Evolutionary conservation across 129 eudicot genomes (phyloP).

Genomic region (Solidago caesia): DNA sequence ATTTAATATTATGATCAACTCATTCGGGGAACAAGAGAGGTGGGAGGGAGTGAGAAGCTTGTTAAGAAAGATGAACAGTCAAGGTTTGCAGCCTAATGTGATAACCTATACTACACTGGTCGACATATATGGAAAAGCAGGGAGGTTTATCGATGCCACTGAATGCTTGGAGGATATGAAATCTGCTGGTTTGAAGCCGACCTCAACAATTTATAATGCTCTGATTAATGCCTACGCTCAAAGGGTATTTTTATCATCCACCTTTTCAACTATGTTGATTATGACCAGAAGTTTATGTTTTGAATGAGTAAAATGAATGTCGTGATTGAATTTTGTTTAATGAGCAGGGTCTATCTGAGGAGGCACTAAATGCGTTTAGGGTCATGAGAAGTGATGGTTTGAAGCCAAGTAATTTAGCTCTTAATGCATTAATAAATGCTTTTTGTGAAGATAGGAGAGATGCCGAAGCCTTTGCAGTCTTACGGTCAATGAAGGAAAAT

Average conservation of each 20-base stretch:
- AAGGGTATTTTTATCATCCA: conserved; percentile 52
- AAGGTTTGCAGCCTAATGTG: conserved; percentile 75
- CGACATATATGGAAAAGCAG: conserved; percentile 77
- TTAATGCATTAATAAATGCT: conserved; percentile 89
- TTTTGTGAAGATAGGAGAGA: conserved; percentile 96
- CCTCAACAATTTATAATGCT: conserved; percentile 95
- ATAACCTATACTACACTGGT: conserved; percentile 86
- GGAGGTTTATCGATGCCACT: conserved; percentile 82
- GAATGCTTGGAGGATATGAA: conserved; percentile 95
- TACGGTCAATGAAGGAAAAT: conserved; percentile 91
- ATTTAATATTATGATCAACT: conserved; percentile 84
- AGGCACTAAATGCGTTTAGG: conserved; percentile 85
- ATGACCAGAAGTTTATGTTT: neutral
- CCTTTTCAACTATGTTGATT: neutral
- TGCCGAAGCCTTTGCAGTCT: conserved; percentile 79
- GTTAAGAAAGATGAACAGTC: conserved; percentile 79
- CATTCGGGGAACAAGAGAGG: conserved; percentile 82
- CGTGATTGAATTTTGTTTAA: conserved; percentile 17
- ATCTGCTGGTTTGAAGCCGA: conserved; percentile 80
- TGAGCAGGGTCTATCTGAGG: conserved; percentile 87
- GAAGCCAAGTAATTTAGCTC: conserved; percentile 85
- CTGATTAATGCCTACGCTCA: conserved; percentile 96
- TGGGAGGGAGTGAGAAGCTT: conserved; percentile 78
- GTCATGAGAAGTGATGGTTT: conserved; percentile 90
- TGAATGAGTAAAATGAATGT: neutral